These are phyloP conservation scores for Chytriomyces sp. DNA, from an alignment of 192 early-diverging fungal species.

Conservation along the genomic window DNA sequence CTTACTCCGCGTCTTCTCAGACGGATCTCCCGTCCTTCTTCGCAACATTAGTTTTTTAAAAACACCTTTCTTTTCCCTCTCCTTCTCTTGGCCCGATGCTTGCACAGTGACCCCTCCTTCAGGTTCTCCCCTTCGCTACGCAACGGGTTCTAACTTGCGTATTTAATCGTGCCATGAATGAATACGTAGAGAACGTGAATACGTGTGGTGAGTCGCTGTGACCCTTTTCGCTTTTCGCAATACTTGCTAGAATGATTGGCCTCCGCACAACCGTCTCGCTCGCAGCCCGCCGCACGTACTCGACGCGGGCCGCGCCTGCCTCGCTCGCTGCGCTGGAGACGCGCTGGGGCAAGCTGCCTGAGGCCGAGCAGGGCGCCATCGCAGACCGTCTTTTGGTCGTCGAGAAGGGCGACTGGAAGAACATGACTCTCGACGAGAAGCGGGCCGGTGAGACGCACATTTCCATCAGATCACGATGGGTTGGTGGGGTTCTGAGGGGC, in stretches of 20 bases:
- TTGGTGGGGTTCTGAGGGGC: neutral
- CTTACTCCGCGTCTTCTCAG: too few relatives aligned
- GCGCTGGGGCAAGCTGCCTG: slow-evolving; percentile 69
- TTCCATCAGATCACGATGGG: neutral
- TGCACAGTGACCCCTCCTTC: too few relatives aligned
- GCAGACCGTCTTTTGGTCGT: slow-evolving; percentile 75
- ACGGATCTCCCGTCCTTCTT: too few relatives aligned
- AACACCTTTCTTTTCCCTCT: too few relatives aligned
- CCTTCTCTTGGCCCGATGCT: too few relatives aligned
- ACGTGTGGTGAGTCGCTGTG: too few relatives aligned
- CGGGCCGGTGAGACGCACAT: slow-evolving; percentile 70
- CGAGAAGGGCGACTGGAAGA: slow-evolving; percentile 97
- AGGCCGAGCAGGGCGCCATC: slow-evolving; percentile 81
- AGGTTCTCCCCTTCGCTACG: too few relatives aligned
- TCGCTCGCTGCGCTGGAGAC: slow-evolving; percentile 42
- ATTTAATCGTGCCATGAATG: too few relatives aligned
- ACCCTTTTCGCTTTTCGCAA: too few relatives aligned
- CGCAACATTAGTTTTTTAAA: too few relatives aligned
- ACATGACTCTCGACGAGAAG: slow-evolving; percentile 91
- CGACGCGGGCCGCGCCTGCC: slow-evolving; percentile 7
- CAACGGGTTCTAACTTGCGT: too few relatives aligned
- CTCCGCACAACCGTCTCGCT: neutral
- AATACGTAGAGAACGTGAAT: too few relatives aligned
- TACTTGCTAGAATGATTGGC: slow-evolving; percentile 7
- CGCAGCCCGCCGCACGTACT: neutral